phyloP scores from a whole-genome alignment of 768 basidiomycete genomes.

The Serendipita sp. region DNA sequence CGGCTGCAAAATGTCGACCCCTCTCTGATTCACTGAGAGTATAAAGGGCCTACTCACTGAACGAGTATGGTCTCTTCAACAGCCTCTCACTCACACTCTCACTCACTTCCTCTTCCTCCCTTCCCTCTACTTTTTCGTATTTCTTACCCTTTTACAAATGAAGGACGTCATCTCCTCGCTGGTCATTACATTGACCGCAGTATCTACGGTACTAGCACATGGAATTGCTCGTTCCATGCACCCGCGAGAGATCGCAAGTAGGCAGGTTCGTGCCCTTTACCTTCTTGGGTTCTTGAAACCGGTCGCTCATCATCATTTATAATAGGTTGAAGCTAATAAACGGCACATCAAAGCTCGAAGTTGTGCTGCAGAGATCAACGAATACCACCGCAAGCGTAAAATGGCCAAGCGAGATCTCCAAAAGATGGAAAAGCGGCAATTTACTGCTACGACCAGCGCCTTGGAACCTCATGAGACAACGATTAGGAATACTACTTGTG shows the following conservation, averaged over 20 bases:
- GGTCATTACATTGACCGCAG: not conserved
- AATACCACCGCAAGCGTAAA: not conserved
- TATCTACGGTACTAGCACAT: not conserved
- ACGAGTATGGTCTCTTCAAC: too few species aligned
- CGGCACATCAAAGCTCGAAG: not conserved
- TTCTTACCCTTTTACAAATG: not conserved
- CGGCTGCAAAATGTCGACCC: too few species aligned
- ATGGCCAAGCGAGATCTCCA: not conserved
- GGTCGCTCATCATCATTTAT: not conserved
- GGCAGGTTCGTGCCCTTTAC: not conserved
- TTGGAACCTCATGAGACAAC: conserved; percentile 1
- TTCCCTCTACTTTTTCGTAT: not conserved
- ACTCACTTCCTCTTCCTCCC: not conserved
- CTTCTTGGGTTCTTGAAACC: not conserved
- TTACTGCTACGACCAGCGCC: not conserved
- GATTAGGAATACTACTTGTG: conserved; percentile 1
- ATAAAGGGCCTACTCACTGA: too few species aligned
- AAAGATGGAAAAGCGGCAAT: not conserved
- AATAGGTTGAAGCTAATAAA: not conserved
- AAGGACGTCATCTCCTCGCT: not conserved
- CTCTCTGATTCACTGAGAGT: too few species aligned
- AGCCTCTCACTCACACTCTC: too few species aligned
- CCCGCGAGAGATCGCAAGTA: conserved; percentile 1
- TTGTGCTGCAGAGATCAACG: not conserved
- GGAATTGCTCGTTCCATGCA: not conserved